Base-by-base conservation (phyloP, 805 yeast genomes). In the Maudiozyma turicensis region DNA sequence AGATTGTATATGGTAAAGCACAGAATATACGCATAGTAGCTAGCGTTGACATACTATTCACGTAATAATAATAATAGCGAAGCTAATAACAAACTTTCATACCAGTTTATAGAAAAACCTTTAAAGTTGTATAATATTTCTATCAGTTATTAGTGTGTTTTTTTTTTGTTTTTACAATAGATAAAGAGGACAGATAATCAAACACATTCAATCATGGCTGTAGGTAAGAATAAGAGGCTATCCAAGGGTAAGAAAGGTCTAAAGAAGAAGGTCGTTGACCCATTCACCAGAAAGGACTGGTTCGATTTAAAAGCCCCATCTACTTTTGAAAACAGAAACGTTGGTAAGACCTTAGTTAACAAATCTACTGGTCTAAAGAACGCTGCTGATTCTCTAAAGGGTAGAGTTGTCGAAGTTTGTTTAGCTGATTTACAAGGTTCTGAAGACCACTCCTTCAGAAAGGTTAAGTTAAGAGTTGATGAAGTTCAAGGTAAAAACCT, bases 201-300 rank as follows among this genome's bases (percentile, higher is more conserved):
- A 28, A 32, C 37, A 42, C 28, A 43, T n/a, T 54, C 48, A 56
- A 54, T 47, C 52, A 79, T 81, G 86, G 88, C 85, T 78, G 86
- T 83, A 71, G 91, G 91, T 69, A 84, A 85, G 80, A 84, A 84
- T 74, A 84, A 85, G 82, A 77, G 84, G 73, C 72, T 80, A 71
- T 74, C 80, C 75, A 82, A 82, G 80, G 91, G 91, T 72, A 84
- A 84, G 88, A 91, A 91, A 78, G 97, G 97, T 70, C 77, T 88
- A 75, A 90, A 91, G 95, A 91, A 91, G 95, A 91, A 84, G 84
- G 91, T 86, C 72, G 95, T 88, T 64, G 98, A 90, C 81, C 97
- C 98, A 72, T 91, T 90, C 91, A 80, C 96, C 83, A 88, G 90
- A 77, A 90, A 90, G 80, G 97, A 90, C 67, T 90, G 98, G 97